A percentile compares a stretch with the other conserved stretches of the same genome.
Evolutionary conservation across 1,284 basidiomycete species (phyloP).

Genomic region (Meira nashicola): DNA sequence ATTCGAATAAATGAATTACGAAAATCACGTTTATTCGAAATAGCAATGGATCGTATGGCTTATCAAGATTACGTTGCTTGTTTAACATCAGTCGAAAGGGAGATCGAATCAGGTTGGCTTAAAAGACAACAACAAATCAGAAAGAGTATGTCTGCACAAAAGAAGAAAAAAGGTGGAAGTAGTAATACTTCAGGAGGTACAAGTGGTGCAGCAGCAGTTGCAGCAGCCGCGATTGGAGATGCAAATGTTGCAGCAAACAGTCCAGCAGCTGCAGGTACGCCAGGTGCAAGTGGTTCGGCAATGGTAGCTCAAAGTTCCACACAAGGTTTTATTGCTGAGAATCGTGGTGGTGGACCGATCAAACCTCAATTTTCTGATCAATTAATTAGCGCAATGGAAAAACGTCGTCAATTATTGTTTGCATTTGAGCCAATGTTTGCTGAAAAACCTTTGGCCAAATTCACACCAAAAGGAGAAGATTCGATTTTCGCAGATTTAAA

Average conservation of each 20-base stretch:
- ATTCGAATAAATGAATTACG: constrained; percentile 76
- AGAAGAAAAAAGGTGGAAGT: constrained; percentile 44
- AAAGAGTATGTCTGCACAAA: constrained; percentile 38
- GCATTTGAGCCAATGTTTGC: constrained; percentile 44
- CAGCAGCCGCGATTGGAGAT: constrained; percentile 2
- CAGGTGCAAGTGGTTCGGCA: constrained; percentile 2
- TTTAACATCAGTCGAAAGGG: constrained; percentile 46
- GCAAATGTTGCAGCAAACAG: background rate
- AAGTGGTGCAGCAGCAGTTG: constrained; percentile 10
- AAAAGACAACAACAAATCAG: constrained; percentile 43
- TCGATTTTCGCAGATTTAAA: constrained; percentile 16
- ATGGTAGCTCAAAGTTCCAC: too few relatives aligned
- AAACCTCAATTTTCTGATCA: constrained; percentile 40
- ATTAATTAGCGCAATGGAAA: constrained; percentile 37
- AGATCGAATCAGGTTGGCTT: constrained; percentile 48
- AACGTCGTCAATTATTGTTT: constrained; percentile 31
- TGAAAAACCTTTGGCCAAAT: constrained; percentile 8
- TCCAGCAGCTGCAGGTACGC: constrained; percentile 9
- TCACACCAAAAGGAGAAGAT: constrained; percentile 13
- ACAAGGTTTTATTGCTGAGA: background rate
- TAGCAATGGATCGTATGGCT: constrained; percentile 80
- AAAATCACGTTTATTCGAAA: constrained; percentile 66
- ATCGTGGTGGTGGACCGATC: constrained; percentile 32
- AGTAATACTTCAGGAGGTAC: constrained; percentile 21
- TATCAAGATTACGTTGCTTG: constrained; percentile 60